Evolutionary conservation across 73 alveolate genomes (phyloP), one percentile per base, ranked within the genome.

Genomic region (Paramecium octaurelia): DNA sequence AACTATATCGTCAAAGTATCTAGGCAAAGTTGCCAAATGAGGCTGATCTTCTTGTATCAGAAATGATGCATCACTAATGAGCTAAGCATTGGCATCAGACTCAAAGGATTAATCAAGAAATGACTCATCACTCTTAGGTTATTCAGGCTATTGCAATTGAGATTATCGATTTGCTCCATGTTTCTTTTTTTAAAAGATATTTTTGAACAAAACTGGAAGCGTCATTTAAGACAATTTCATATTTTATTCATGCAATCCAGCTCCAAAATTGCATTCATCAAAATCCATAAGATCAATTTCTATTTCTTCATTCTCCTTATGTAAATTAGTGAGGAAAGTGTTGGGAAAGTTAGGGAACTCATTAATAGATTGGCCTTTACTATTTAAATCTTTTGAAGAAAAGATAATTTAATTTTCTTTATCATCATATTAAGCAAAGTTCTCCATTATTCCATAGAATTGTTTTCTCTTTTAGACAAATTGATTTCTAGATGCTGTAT

Each of bases 261-360:
- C 21, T 48, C 91, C 91, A 2, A 14, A 80, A 80, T 44, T 12
- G 3, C 31, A 16, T 48, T 80, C 91, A 44, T 80, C 91, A 46
- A 71, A 20, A 80, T 80, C 91, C 91, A 80, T 80, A 4, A 80
- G 31, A 48, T 80, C 91, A 80, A 48, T 44, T 10, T 80, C 91
- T 80, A 80, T 60, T 35, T 80, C 76, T n/a, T 73, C 87, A 12
- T 6, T 36, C 7, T 73, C 57, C 38, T 18, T 73, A 48, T 40
- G 91, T 80, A 80, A 24, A 1, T 23, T 6, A 20, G 91, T 43
- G 4, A 80, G 75, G 18, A 80, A 80, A 14, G 91, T 80, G 11
- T 80, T 80, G 1, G 91, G 91, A 80, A 80, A 80, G 18, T 40
- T 40, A 11, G 70, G 75, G 16, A 80, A 80, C 4, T 42, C 76